Conservation (phyloP, 352 stramenopile species). For the Pythium scleroteichum region DNA sequence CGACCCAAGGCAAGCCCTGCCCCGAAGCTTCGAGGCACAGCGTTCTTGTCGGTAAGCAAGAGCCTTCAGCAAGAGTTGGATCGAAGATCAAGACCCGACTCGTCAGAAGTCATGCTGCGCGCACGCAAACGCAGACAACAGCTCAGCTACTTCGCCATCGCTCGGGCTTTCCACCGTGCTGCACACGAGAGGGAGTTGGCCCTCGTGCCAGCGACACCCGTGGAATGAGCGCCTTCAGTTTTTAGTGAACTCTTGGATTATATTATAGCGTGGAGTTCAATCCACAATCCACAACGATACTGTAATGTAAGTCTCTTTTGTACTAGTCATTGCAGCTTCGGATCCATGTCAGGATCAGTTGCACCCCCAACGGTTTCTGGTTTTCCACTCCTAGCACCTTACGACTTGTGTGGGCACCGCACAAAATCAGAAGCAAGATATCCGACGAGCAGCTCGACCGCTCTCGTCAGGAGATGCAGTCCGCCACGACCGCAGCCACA, state of each 20-base stretch:
- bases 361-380: too few relatives aligned
- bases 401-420: too few relatives aligned
- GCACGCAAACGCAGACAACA: conserved; percentile 64
- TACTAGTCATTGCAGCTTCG: too few relatives aligned
- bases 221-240: conserved; percentile 12
- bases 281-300: too few relatives aligned
- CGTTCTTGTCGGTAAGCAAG: conserved; percentile 70
- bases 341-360: too few relatives aligned
- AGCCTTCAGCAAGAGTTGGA: conserved; percentile 77
- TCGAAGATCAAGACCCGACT: conserved; percentile 39
- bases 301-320: too few relatives aligned
- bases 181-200: conserved; percentile 72
- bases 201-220: conserved; percentile 13
- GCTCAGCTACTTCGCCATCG: conserved; percentile 80
- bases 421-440: too few relatives aligned
- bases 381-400: too few relatives aligned
- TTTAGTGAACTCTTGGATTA: background rate
- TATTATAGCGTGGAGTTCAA: background rate
- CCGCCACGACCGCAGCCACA: too few relatives aligned
- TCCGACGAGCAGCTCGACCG: too few relatives aligned
- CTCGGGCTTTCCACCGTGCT: conserved; percentile 77
- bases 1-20: conserved; percentile 34
- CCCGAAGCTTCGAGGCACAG: conserved; percentile 41
- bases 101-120: conserved; percentile 41
- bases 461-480: too few relatives aligned